Conservation (phyloP, 2,329 filamentous ascomycete genomes). For the Xylariaceae sp. region DNA sequence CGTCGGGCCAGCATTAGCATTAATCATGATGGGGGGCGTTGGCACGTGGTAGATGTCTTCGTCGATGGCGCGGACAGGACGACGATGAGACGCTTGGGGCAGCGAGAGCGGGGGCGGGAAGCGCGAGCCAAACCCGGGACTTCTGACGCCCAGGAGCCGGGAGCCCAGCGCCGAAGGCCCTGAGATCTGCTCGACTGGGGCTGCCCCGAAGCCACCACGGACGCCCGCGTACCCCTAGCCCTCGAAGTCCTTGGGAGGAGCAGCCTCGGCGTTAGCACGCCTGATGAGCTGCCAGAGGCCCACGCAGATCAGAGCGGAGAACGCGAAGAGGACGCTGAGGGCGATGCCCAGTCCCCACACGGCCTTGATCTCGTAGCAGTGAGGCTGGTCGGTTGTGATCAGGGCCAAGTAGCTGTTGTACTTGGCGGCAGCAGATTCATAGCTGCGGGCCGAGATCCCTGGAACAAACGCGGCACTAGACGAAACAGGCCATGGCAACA, state of each 20-base stretch:
- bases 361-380: conserved; percentile 84
- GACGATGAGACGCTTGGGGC: conserved; percentile 36
- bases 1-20: conserved; percentile 20
- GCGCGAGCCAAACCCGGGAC: conserved; percentile 30
- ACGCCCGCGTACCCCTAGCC: conserved; percentile 56
- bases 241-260: conserved; percentile 56
- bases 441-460: conserved; percentile 33
- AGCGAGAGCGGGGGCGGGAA: conserved; percentile 31
- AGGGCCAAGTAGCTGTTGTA: conserved; percentile 53
- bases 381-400: conserved; percentile 60
- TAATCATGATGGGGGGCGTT: conserved; percentile 28
- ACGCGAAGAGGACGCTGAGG: conserved; percentile 73
- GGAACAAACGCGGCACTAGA: conserved; percentile 45
- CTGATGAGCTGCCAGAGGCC: conserved; percentile 69
- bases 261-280: conserved; percentile 36
- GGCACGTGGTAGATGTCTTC: conserved; percentile 31
- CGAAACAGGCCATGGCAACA: conserved; percentile 49
- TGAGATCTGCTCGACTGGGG: conserved; percentile 30
- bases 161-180: conserved; percentile 36
- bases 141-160: conserved; percentile 31
- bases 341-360: conserved; percentile 87
- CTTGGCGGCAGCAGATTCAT: conserved; percentile 30
- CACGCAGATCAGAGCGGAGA: conserved; percentile 63
- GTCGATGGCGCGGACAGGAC: conserved; percentile 32
- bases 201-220: conserved; percentile 32